Percentiles rank a stretch among this genome's conserved stretches.
These are phyloP conservation scores for Ceratopteris richardii DNA, from an alignment of 75 land plant species.

Conservation along the genomic window DNA sequence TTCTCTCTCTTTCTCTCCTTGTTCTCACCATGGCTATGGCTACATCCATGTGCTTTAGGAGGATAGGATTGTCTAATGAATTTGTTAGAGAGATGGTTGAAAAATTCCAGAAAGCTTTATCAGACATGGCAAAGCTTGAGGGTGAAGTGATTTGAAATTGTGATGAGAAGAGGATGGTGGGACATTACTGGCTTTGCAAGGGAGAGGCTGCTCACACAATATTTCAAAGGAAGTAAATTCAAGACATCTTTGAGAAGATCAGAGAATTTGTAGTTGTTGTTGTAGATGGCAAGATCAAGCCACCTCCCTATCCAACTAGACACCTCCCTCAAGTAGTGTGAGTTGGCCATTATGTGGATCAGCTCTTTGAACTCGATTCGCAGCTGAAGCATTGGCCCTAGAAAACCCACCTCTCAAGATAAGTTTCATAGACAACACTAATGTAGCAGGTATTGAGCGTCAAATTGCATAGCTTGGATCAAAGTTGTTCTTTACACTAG, in stretches of 20 bases:
- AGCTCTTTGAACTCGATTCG: conserved; percentile 95
- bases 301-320: conserved; percentile 72
- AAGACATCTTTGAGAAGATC: conserved; percentile 45
- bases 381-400: conserved; percentile 94
- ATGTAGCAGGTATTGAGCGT: conserved; percentile 98
- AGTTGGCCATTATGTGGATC: conserved; percentile 95
- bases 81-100: conserved; percentile 72
- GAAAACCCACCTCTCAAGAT: conserved; percentile 98
- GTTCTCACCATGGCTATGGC: too few species aligned
- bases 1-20: too few species aligned
- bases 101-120: conserved; percentile 56
- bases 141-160: conserved; percentile 85
- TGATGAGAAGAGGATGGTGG: conserved; percentile 89
- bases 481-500: conserved; percentile 78
- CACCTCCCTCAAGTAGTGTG: conserved; percentile 81
- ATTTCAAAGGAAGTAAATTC: conserved; percentile 50
- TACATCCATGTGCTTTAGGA: conserved; percentile 55
- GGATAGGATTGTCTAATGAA: conserved; percentile 75
- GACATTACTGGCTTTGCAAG: conserved; percentile 93
- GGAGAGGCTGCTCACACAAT: conserved; percentile 56
- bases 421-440: conserved; percentile 96
- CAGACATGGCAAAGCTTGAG: conserved; percentile 73
- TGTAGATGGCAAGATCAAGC: conserved; percentile 79
- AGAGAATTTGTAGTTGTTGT: conserved; percentile 62
- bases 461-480: conserved; percentile 95